Base-by-base conservation (phyloP, 108 stramenopile species). In the Cyclotella baltica region DNA sequence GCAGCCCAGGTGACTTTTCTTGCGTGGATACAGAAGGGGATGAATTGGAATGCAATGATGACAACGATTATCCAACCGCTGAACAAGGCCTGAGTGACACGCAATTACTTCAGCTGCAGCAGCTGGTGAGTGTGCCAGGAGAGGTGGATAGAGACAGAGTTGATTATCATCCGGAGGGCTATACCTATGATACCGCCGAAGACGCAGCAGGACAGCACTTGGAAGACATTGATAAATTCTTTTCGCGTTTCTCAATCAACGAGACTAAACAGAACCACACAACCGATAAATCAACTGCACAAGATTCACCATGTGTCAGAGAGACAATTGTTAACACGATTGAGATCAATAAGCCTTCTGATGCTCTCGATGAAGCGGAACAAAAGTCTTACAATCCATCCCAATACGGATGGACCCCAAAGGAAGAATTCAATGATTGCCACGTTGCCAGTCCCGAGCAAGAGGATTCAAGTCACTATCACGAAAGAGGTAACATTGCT, bases 171-270 rank as follows among this genome's bases (percentile, higher is more conserved):
- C 55, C 11, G 2, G 25, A 27, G 13, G 59, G 0, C 30, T 1
- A 61, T 31, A 13, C 15, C 18, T 30, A 51, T 2, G 13, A 28
- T n/a, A 34, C 11, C 1, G 16, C 33, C 31, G 50, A 51, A 40
- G 23, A 15, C 23, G 23, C 38, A 46, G 11, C 19, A 1, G 63
- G 23, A 22, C 27, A 62, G 18, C 57, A 73, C 37, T 27, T 65
- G 15, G 63, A 55, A 37, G 73, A 73, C 25, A 59, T 80, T 40
- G 81, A 71, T 75, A 70, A 62, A 31, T 82, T 82, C 56, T 82
- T 82, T 33, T 25, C 73, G 19, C 67, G 67, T 38, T 82, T 82
- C 72, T 73, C 74, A 9, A 70, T 82, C n/a, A 56, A 82, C n/a
- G 64, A 15, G 2, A 3, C 20, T 2, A 18, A 25, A 31, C 28